These are phyloP conservation scores for Candida smagusa DNA, from an alignment of 1,139 yeast species.

Conservation along the genomic window DNA sequence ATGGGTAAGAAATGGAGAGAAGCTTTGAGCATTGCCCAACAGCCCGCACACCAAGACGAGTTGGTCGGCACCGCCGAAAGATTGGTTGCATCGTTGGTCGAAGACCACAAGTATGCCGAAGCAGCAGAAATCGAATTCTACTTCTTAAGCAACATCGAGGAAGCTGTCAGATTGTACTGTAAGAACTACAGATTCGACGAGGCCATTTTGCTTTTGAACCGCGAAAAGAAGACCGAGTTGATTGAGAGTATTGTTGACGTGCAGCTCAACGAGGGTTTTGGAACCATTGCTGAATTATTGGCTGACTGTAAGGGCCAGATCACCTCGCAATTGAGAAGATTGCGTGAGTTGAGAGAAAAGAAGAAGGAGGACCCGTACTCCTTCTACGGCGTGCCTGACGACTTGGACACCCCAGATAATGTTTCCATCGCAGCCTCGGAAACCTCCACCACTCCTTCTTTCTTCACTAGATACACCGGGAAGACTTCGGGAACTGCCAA, in stretches of 20 bases:
- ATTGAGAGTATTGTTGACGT: slow-evolving; percentile 63
- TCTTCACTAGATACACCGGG: slow-evolving; percentile 93
- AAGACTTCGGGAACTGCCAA: slow-evolving; percentile 94
- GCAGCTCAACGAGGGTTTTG: slow-evolving; percentile 83
- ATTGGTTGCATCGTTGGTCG: slow-evolving; percentile 58
- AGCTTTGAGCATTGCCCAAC: slow-evolving; percentile 61
- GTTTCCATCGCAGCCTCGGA: slow-evolving; percentile 95
- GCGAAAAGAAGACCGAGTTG: slow-evolving; percentile 41
- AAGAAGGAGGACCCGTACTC: slow-evolving; percentile 82
- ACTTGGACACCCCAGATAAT: slow-evolving; percentile 81
- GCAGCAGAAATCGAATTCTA: slow-evolving; percentile 79
- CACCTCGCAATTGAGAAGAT: slow-evolving; percentile 74
- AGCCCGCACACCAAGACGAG: slow-evolving; percentile 34
- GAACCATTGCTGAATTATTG: slow-evolving; percentile 76
- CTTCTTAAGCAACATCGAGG: slow-evolving; percentile 58
- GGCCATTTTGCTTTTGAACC: slow-evolving; percentile 65
- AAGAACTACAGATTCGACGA: slow-evolving; percentile 72
- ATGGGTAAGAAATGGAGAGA: slow-evolving; percentile 80
- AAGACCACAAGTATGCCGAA: slow-evolving; percentile 70
- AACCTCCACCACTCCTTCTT: slow-evolving; percentile 87
- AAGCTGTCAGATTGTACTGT: slow-evolving; percentile 67
- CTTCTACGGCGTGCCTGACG: slow-evolving; percentile 70
- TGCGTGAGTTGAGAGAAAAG: slow-evolving; percentile 80
- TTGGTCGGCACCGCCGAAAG: slow-evolving; percentile 48
- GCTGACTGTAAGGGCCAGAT: slow-evolving; percentile 91